Conservation (phyloP, 2,329 filamentous ascomycete genomes). For the Pseudocercospora pini-densiflorae region DNA sequence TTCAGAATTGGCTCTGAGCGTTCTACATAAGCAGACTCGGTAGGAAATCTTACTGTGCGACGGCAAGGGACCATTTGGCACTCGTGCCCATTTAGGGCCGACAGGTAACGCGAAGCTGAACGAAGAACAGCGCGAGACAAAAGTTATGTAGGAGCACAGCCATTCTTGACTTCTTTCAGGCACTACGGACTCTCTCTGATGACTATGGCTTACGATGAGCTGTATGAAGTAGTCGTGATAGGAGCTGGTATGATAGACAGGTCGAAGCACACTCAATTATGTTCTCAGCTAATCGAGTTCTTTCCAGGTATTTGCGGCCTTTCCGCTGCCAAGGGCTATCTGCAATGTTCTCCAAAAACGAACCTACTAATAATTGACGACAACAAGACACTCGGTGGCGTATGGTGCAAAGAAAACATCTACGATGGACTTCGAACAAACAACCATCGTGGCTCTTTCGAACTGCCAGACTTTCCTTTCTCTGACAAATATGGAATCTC, state of each 20-base stretch:
- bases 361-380: constrained; percentile 20
- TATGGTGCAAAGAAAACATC: constrained; percentile 22
- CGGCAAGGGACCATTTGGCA: too few relatives aligned
- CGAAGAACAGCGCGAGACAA: too few relatives aligned
- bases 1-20: too few relatives aligned
- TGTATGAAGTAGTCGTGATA: neutral
- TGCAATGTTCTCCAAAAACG: constrained; percentile 16
- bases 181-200: too few relatives aligned
- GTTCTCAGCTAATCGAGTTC: too few relatives aligned
- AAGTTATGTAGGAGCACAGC: too few relatives aligned
- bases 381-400: constrained; percentile 21
- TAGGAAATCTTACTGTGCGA: too few relatives aligned
- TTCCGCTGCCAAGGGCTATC: constrained; percentile 18
- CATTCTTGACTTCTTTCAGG: too few relatives aligned
- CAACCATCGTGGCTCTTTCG: constrained; percentile 19
- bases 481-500: constrained; percentile 15
- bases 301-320: constrained; percentile 20
- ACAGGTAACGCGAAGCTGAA: too few relatives aligned
- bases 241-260: neutral
- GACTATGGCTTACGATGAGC: neutral
- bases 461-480: constrained; percentile 22
- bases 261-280: too few relatives aligned
- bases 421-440: constrained; percentile 18
- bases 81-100: too few relatives aligned
- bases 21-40: too few relatives aligned